phyloP scores from a whole-genome alignment of 805 yeast species.

The Metschnikowia henanensis region DNA sequence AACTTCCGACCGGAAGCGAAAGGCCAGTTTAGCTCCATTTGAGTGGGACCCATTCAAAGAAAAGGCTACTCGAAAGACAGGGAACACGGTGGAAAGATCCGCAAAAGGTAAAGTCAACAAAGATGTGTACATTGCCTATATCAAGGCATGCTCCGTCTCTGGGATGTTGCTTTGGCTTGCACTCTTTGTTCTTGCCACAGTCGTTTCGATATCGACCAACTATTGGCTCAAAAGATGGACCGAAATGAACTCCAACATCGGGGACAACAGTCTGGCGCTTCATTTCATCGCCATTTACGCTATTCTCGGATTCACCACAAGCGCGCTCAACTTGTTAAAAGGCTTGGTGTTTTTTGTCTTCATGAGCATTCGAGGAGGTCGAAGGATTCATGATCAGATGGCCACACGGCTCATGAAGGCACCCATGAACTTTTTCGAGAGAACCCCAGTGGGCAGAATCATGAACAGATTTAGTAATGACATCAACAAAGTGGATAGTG shows the following conservation, averaged over 20 bases:
- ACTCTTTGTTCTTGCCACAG: constrained; percentile 31
- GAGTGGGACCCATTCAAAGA: constrained; percentile 39
- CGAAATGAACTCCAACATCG: constrained; percentile 46
- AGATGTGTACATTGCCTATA: constrained; percentile 53
- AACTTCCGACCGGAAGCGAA: not conserved
- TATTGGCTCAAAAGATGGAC: constrained; percentile 75
- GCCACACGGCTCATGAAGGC: constrained; percentile 51
- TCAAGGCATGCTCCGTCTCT: constrained; percentile 54
- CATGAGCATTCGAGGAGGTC: constrained; percentile 58
- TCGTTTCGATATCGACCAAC: constrained; percentile 44
- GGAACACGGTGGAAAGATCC: constrained; percentile 32
- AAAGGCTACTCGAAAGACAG: constrained; percentile 20
- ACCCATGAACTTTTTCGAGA: constrained; percentile 68
- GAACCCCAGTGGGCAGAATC: constrained; percentile 68
- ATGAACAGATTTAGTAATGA: constrained; percentile 67
- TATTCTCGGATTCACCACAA: constrained; percentile 52
- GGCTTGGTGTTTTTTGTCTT: constrained; percentile 50
- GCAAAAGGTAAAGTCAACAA: constrained; percentile 60
- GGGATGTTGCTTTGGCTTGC: constrained; percentile 45
- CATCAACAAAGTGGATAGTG: constrained; percentile 54
- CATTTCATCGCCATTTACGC: constrained; percentile 56
- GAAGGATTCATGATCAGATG: constrained; percentile 56
- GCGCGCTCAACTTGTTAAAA: constrained; percentile 46
- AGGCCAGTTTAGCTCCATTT: constrained; percentile 30
- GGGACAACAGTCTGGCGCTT: constrained; percentile 41